phyloP scores from a whole-genome alignment of 495 filamentous ascomycete species.

The Hyphodiscus hymeniophilus region DNA sequence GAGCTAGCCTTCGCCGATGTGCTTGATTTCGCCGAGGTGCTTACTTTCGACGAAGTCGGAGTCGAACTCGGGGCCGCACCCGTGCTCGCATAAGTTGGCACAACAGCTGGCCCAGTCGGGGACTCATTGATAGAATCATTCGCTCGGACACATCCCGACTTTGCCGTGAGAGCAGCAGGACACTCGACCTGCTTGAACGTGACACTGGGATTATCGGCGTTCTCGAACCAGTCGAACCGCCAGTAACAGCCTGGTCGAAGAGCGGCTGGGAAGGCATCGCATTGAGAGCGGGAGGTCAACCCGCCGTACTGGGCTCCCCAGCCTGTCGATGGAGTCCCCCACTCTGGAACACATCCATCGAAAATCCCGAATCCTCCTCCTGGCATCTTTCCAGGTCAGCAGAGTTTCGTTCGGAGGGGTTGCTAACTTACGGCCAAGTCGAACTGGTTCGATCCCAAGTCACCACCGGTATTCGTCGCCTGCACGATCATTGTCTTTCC shows the following conservation, averaged over 20 bases:
- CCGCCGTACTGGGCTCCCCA: conserved; percentile 59
- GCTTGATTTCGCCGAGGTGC: no score
- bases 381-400: conserved; percentile 37
- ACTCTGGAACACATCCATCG: conserved; percentile 53
- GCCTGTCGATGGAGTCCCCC: conserved; percentile 44
- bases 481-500: conserved; percentile 61
- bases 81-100: neutral
- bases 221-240: conserved; percentile 59
- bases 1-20: no score
- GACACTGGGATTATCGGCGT: conserved; percentile 51
- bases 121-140: conserved; percentile 2
- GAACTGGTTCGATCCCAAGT: conserved; percentile 34
- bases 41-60: neutral
- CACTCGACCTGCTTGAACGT: conserved; percentile 41
- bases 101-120: neutral
- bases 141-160: conserved; percentile 32
- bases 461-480: conserved; percentile 49
- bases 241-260: conserved; percentile 56
- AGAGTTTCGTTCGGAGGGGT: no score
- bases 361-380: conserved; percentile 56
- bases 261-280: conserved; percentile 43
- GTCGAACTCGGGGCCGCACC: neutral
- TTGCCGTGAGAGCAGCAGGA: conserved; percentile 48
- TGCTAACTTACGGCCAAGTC: conserved; percentile 27
- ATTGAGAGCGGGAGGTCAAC: conserved; percentile 39